phyloP scores from a whole-genome alignment of 2,329 filamentous ascomycete species.

The Aspergillus tamarii region DNA sequence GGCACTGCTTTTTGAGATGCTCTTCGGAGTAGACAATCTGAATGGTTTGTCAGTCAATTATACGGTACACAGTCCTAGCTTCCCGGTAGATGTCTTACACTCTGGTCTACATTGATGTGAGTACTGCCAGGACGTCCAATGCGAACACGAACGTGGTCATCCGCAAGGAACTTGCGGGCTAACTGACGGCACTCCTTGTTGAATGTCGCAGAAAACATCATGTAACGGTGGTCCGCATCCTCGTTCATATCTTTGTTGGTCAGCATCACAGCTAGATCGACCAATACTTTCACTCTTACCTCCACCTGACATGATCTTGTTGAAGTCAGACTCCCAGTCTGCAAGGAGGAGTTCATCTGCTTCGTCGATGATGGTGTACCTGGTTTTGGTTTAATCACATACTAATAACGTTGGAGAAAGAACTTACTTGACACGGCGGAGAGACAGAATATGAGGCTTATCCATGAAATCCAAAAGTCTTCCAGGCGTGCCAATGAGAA shows the following conservation, averaged over 20 bases:
- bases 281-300: constrained; percentile 60
- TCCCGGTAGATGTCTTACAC: constrained; percentile 37
- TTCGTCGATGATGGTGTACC: constrained; percentile 81
- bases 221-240: constrained; percentile 67
- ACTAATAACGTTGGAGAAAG: neutral
- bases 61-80: neutral
- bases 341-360: constrained; percentile 86
- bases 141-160: constrained; percentile 76
- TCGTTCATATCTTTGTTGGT: constrained; percentile 67
- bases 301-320: constrained; percentile 75
- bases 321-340: constrained; percentile 78
- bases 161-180: constrained; percentile 73
- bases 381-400: constrained; percentile 23
- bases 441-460: constrained; percentile 67
- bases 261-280: constrained; percentile 12
- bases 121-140: constrained; percentile 86
- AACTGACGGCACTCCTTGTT: constrained; percentile 76
- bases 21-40: constrained; percentile 69
- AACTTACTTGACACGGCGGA: constrained; percentile 72
- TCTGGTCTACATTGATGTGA: constrained; percentile 80
- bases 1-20: constrained; percentile 67
- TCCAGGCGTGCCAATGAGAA: constrained; percentile 86
- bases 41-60: neutral
- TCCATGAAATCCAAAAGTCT: constrained; percentile 83
- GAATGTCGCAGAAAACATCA: constrained; percentile 96